Evolutionary conservation across 495 filamentous ascomycete species (phyloP), one percentile per base, ranked within the genome.

Genomic region (Jackrogersella minutella): DNA sequence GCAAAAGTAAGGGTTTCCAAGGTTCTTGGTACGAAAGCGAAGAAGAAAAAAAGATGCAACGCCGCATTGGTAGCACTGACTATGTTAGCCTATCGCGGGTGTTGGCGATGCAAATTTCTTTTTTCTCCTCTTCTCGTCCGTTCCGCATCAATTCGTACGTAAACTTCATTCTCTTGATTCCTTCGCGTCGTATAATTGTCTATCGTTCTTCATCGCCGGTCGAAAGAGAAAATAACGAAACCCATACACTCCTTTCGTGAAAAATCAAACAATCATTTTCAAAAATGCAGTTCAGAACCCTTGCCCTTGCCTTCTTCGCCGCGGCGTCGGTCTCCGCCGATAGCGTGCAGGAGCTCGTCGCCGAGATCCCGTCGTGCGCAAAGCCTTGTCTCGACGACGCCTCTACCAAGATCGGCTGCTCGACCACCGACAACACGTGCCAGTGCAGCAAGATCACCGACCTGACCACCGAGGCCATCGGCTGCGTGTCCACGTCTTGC

Each of bases 121-220:
- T 30, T 50, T 33, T 43, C 37, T 54, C 9, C 33, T 47, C 17
- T 43, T 51, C 46, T 46, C 39, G 26, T 30, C 26, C 40, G 17
- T n/a, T 22, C 36, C 43, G 14, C 24, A 30, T 62, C 30, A n/a
- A 44, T 37, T 37, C n/a, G 37, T 50, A 57, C 52, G 36, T 56
- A 22, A 47, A n/a, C n/a, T 34, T 47, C 54, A 17, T 47, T 53
- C 62, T 16, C 51, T 56, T 46, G 5, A 22, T 40, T 46, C 31
- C 31, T 39, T 24, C 10, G 31, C 14, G 10, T 24, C 8, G 11
- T 31, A 50, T 34, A 19, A 43, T 28, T 30, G 39, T 31, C 22
- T 37, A 33, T 44, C 37, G 36, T 75, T 72, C 79, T 77, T 80
- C 54, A 62, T 69, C 55, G 60, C 50, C 54, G 60, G 54, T 36